These are phyloP conservation scores for Arthrobotrys megalospora DNA, from an alignment of 2,329 filamentous ascomycete species.

Conservation along the genomic window DNA sequence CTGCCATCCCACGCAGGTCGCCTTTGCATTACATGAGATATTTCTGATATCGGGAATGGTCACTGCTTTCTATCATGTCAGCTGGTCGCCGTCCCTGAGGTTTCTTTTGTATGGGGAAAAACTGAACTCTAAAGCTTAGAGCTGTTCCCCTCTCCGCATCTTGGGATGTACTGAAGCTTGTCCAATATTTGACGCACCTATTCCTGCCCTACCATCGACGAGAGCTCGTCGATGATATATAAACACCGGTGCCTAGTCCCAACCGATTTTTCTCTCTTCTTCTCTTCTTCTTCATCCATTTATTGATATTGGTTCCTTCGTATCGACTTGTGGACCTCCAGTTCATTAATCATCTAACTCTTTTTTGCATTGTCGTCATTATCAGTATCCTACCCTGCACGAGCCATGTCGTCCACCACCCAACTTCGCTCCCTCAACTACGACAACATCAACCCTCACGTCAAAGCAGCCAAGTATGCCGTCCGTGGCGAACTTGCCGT, in stretches of 20 bases:
- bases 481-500: constrained; percentile 96
- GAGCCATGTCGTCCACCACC: constrained; percentile 70
- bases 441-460: constrained; percentile 92
- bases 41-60: constrained; percentile 49
- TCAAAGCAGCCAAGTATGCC: constrained; percentile 91
- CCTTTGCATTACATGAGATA: constrained; percentile 38
- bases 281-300: constrained; percentile 7
- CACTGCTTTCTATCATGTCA: constrained; percentile 27
- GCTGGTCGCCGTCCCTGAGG: constrained; percentile 54
- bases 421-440: constrained; percentile 75
- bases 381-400: constrained; percentile 23
- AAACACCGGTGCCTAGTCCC: constrained; percentile 24
- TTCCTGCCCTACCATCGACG: constrained; percentile 22
- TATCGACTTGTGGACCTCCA: constrained; percentile 5
- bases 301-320: constrained; percentile 1
- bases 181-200: constrained; percentile 44
- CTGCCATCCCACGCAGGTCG: constrained; percentile 45
- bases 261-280: constrained; percentile 20
- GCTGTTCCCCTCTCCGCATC: constrained; percentile 18
- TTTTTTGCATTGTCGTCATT: neutral
- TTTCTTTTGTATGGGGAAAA: constrained; percentile 19
- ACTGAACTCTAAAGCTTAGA: constrained; percentile 27
- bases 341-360: constrained; percentile 22
- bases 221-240: constrained; percentile 19
- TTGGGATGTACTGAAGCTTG: constrained; percentile 33